Percentiles rank a stretch among this genome's conserved stretches.
phyloP scores from a whole-genome alignment of 257 asterid species.

The Asclepias syriaca region DNA sequence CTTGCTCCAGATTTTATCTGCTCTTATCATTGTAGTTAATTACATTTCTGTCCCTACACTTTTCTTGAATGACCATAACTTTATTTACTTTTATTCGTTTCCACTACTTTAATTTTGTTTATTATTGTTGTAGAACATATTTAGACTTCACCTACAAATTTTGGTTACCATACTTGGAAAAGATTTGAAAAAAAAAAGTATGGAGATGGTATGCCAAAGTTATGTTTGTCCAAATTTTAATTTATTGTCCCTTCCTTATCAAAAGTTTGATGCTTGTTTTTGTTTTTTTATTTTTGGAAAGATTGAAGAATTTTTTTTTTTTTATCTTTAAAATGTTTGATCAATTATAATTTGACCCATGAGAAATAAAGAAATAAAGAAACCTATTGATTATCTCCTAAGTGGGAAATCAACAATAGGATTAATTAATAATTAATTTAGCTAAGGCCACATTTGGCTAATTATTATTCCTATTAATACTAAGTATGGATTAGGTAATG shows the following conservation, averaged over 20 bases:
- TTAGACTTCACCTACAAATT: no score
- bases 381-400: background rate
- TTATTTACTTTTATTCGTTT: no score
- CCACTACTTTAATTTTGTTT: no score
- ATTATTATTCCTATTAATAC: no score
- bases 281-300: background rate
- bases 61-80: background rate
- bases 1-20: background rate
- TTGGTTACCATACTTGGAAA: no score
- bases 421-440: no score
- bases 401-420: background rate
- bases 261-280: background rate
- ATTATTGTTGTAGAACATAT: no score
- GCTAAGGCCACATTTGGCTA: background rate
- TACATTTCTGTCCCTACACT: slow-evolving; percentile 8
- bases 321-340: background rate
- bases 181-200: no score
- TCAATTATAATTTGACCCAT: background rate
- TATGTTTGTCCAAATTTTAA: no score
- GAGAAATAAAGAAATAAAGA: no score
- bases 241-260: no score
- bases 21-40: background rate
- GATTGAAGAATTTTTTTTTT: background rate
- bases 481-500: background rate
- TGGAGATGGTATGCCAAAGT: no score